These are phyloP conservation scores for Panicum hallii DNA, from an alignment of 202 grass and related monocot species.

Conservation along the genomic window DNA sequence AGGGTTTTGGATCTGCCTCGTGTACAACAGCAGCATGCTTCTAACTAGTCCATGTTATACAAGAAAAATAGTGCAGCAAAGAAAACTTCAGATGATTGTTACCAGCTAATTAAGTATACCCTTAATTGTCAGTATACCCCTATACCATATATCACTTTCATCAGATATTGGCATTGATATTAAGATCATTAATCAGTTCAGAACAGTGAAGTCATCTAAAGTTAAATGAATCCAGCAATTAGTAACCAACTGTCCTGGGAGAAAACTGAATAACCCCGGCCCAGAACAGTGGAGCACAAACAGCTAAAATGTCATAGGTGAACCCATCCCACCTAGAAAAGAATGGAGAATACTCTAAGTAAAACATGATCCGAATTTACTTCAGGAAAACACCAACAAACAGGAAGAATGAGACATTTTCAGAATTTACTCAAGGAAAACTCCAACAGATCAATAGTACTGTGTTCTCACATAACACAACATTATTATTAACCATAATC, in stretches of 20 bases:
- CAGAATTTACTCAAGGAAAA: background rate
- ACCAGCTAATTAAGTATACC: too few relatives aligned
- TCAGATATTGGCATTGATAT: background rate
- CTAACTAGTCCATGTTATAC: background rate
- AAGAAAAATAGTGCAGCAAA: background rate
- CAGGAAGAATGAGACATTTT: background rate
- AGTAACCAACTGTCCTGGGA: background rate
- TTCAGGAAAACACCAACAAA: too few relatives aligned
- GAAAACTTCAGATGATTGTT: background rate
- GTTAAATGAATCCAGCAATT: background rate
- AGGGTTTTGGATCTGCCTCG: too few relatives aligned
- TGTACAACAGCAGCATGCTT: background rate
- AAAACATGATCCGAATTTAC: too few relatives aligned
- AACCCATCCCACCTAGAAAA: background rate
- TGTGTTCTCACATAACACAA: conserved; percentile 20
- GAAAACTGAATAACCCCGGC: background rate
- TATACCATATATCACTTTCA: background rate
- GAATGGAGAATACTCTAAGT: background rate
- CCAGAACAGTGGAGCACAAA: background rate
- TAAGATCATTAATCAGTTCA: background rate
- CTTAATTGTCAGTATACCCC: background rate
- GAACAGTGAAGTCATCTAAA: background rate
- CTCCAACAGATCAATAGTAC: background rate
- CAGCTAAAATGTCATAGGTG: background rate
- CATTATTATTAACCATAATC: background rate